Evolutionary conservation across 2,329 filamentous ascomycete species (phyloP).

Genomic region (Hymenoscyphus linearis): DNA sequence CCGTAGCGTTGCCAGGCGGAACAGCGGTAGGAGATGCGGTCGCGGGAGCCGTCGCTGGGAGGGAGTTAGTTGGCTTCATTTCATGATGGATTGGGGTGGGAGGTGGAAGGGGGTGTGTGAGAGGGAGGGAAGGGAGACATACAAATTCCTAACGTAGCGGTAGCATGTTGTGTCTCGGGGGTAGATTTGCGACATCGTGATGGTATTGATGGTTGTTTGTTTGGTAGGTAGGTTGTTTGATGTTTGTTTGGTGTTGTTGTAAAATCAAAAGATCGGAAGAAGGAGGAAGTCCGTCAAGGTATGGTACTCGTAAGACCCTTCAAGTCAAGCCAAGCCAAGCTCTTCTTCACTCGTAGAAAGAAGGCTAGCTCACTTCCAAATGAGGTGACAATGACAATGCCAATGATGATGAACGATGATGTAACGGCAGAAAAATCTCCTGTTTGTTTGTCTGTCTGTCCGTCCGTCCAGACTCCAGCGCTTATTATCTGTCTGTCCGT

Average conservation of each 20-base stretch:
- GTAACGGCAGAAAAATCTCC: too few relatives aligned
- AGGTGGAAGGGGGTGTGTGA: background rate
- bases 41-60: background rate
- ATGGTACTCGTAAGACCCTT: background rate
- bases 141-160: conserved; percentile 2
- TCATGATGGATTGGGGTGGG: too few relatives aligned
- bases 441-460: too few relatives aligned
- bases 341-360: too few relatives aligned
- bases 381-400: too few relatives aligned
- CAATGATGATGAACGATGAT: too few relatives aligned
- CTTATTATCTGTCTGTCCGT: too few relatives aligned
- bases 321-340: background rate
- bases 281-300: background rate
- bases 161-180: background rate
- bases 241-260: background rate
- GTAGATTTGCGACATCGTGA: background rate
- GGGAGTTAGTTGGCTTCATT: background rate
- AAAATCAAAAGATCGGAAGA: background rate
- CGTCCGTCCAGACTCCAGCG: too few relatives aligned
- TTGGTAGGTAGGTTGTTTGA: background rate
- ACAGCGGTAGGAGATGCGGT: conserved; percentile 3
- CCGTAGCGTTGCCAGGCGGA: conserved; percentile 19
- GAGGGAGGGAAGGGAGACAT: background rate
- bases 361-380: too few relatives aligned
- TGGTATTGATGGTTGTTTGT: background rate